Conservation (phyloP, 1,284 basidiomycete species). For the Pascua guehoae region DNA sequence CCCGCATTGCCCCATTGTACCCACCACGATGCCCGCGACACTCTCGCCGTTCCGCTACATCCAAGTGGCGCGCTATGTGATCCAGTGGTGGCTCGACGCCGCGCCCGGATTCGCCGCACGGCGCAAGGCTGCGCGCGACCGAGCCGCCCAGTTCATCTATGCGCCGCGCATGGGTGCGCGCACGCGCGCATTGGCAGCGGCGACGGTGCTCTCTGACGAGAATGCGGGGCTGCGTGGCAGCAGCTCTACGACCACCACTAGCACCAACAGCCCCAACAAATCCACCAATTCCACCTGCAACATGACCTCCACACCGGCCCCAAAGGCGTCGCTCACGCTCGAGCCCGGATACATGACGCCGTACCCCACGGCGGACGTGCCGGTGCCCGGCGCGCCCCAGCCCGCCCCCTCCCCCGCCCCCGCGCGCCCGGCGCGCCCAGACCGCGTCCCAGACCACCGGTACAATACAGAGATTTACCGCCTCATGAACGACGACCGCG, state of each 20-base stretch:
- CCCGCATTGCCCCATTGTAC: neutral
- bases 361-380: too few species aligned
- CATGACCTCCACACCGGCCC: too few species aligned
- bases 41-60: conserved; percentile 43
- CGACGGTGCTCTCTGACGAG: neutral
- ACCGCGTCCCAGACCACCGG: conserved; percentile 26
- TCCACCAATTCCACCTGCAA: too few species aligned
- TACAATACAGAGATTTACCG: conserved; percentile 58
- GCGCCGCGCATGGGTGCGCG: conserved; percentile 4
- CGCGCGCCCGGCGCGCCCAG: conserved; percentile 8
- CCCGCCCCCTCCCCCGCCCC: neutral
- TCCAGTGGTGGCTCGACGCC: conserved; percentile 38
- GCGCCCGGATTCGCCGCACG: conserved; percentile 22
- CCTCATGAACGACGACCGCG: conserved; percentile 65
- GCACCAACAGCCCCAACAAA: neutral
- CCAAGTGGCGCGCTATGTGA: conserved; percentile 37
- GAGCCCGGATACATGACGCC: too few species aligned
- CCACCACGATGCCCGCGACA: conserved; percentile 30
- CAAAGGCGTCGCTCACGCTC: too few species aligned
- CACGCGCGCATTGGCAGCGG: conserved; percentile 2
- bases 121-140: conserved; percentile 24
- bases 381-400: neutral
- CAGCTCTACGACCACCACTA: neutral
- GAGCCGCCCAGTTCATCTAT: conserved; percentile 13
- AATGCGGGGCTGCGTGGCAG: neutral